Percentiles rank a stretch among this genome's conserved stretches.
Conservation (phyloP, 1,139 yeast genomes). For the Pichia sp. region DNA sequence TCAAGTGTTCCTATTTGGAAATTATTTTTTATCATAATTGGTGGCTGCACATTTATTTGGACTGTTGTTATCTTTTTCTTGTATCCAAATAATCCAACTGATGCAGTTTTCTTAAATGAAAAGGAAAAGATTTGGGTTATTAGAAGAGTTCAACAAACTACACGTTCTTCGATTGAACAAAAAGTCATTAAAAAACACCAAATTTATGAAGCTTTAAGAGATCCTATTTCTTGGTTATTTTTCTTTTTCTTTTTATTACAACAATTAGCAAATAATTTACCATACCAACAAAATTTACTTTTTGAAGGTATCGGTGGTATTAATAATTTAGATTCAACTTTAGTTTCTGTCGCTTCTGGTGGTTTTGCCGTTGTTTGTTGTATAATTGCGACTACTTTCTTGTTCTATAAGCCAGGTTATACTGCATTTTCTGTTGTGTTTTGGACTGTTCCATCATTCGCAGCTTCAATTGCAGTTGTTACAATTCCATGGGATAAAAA, state of each 20-base stretch:
- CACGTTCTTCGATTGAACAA: constrained; percentile 36
- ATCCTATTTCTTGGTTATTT: constrained; percentile 37
- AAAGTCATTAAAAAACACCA: constrained; percentile 34
- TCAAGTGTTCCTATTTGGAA: constrained; percentile 29
- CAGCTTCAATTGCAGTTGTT: constrained; percentile 41
- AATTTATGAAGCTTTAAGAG: constrained; percentile 34
- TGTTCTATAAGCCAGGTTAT: constrained; percentile 22
- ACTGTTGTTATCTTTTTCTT: constrained; percentile 28
- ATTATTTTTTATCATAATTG: constrained; percentile 33
- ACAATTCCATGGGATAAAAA: constrained; percentile 37
- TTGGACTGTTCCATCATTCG: constrained; percentile 39
- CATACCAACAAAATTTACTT: constrained; percentile 38
- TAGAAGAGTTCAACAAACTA: constrained; percentile 30
- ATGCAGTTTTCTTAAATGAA: constrained; percentile 29
- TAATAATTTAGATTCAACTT: constrained; percentile 39
- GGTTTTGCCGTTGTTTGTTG: constrained; percentile 23
- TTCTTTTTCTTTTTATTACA: constrained; percentile 31
- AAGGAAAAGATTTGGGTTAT: constrained; percentile 35
- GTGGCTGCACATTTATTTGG: constrained; percentile 32
- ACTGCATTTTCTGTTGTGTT: constrained; percentile 35
- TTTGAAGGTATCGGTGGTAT: constrained; percentile 33
- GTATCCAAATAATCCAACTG: constrained; percentile 36
- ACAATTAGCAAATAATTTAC: constrained; percentile 38
- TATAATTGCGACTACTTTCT: constrained; percentile 20
- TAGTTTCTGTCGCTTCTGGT: constrained; percentile 39